Conservation (phyloP, 257 asterid genomes). For the Schizonepeta tenuifolia region DNA sequence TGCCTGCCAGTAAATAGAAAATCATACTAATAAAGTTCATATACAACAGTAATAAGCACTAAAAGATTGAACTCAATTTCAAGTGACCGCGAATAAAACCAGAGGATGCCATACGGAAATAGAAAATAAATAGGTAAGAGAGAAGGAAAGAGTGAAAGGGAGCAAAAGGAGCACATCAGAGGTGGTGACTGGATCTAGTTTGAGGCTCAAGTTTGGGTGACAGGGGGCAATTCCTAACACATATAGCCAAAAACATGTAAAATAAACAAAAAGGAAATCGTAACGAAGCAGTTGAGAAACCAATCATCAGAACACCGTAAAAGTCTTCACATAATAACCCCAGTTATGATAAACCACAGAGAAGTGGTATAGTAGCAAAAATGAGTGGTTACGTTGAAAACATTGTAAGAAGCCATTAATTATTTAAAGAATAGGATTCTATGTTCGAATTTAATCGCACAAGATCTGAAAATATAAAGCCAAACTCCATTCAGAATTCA, state of each 20-base stretch:
- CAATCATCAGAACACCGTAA: constrained; percentile 21
- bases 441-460: neutral
- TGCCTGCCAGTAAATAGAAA: neutral
- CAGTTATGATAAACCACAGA: neutral
- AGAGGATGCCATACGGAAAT: neutral
- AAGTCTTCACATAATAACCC: neutral
- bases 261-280: constrained; percentile 5
- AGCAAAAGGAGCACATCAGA: constrained; percentile 8
- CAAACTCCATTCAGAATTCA: neutral
- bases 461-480: constrained; percentile 18
- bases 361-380: neutral
- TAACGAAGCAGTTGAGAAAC: constrained; percentile 10
- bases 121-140: neutral
- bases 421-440: constrained; percentile 14
- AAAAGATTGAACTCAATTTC: neutral
- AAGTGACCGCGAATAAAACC: constrained; percentile 3
- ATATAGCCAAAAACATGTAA: neutral
- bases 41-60: constrained; percentile 6
- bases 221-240: constrained; percentile 4
- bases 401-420: constrained; percentile 3
- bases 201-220: constrained; percentile 21
- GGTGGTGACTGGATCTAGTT: neutral
- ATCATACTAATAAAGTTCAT: constrained; percentile 3
- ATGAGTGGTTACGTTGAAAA: constrained; percentile 5
- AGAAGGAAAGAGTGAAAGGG: constrained; percentile 14